These are phyloP conservation scores for Nelumbo lutea DNA, from an alignment of 164 flowering plant genomes.

Conservation along the genomic window DNA sequence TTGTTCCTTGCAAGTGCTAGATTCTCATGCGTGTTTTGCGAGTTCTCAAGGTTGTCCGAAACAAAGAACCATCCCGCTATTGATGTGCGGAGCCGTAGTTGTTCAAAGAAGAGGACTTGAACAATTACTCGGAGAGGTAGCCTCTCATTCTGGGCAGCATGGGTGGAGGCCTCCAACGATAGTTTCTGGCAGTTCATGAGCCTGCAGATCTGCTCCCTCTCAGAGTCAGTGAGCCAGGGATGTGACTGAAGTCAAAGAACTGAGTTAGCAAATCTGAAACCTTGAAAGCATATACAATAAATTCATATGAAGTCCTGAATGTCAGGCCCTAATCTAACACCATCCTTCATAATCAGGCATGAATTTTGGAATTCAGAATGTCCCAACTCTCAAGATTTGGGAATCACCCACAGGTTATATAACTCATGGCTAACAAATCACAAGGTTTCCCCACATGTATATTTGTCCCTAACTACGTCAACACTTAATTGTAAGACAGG, in stretches of 20 bases:
- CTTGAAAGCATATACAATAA: no score
- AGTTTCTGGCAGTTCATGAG: constrained; percentile 71
- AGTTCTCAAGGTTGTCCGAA: constrained; percentile 48
- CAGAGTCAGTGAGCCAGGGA: constrained; percentile 61
- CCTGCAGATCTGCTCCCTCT: constrained; percentile 61
- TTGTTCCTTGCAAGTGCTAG: constrained; percentile 21
- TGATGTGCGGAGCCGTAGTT: constrained; percentile 58
- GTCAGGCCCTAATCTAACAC: no score
- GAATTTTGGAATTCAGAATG: no score
- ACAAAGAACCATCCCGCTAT: constrained; percentile 63
- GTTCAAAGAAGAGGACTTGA: constrained; percentile 67
- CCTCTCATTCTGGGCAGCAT: constrained; percentile 73
- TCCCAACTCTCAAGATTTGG: no score
- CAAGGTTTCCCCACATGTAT: no score
- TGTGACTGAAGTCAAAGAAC: constrained; percentile 38
- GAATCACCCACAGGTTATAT: no score
- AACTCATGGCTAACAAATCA: no score
- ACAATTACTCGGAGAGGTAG: constrained; percentile 63
- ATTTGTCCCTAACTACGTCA: no score
- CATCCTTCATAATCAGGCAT: no score
- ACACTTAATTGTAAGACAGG: no score
- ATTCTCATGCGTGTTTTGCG: constrained; percentile 28
- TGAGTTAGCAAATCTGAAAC: no score
- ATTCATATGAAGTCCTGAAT: no score
- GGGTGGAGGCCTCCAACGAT: constrained; percentile 65